phyloP scores from a whole-genome alignment of 805 yeast species.

The Kregervanrija delftensis region DNA sequence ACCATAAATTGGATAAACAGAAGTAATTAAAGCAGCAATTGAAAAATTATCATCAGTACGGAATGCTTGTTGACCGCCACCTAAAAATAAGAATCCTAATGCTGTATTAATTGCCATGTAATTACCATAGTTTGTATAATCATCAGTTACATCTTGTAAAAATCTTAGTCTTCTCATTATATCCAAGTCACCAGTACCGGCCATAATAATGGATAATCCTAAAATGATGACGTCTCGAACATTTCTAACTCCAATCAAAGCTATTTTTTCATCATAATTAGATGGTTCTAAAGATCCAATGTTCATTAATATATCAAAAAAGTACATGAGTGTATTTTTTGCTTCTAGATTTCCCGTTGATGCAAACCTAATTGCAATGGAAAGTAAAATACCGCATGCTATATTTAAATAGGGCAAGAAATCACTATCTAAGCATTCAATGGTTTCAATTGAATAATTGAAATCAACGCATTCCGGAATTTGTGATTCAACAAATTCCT shows the following conservation, averaged over 20 bases:
- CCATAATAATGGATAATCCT: slow-evolving; percentile 69
- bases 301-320: slow-evolving; percentile 44
- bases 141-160: slow-evolving; percentile 50
- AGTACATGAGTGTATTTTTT: slow-evolving; percentile 46
- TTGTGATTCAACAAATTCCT: slow-evolving; percentile 50
- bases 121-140: slow-evolving; percentile 49
- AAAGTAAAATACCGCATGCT: slow-evolving; percentile 66
- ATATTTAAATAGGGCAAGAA: slow-evolving; percentile 56
- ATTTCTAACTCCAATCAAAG: slow-evolving; percentile 45
- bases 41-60: slow-evolving; percentile 51
- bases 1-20: slow-evolving; percentile 75
- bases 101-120: slow-evolving; percentile 76
- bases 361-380: slow-evolving; percentile 72
- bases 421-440: slow-evolving; percentile 44
- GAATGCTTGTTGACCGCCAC: slow-evolving; percentile 89
- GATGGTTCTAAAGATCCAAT: slow-evolving; percentile 35
- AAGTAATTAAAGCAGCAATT: slow-evolving; percentile 60
- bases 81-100: slow-evolving; percentile 80
- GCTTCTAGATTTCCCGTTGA: slow-evolving; percentile 55
- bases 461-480: slow-evolving; percentile 42
- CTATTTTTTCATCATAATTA: slow-evolving; percentile 52
- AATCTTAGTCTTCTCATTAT: slow-evolving; percentile 66
- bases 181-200: slow-evolving; percentile 86
- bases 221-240: slow-evolving; percentile 56
- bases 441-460: slow-evolving; percentile 23